Evolutionary conservation across 306 rosid species (phyloP).

Genomic region (Rosa persica): DNA sequence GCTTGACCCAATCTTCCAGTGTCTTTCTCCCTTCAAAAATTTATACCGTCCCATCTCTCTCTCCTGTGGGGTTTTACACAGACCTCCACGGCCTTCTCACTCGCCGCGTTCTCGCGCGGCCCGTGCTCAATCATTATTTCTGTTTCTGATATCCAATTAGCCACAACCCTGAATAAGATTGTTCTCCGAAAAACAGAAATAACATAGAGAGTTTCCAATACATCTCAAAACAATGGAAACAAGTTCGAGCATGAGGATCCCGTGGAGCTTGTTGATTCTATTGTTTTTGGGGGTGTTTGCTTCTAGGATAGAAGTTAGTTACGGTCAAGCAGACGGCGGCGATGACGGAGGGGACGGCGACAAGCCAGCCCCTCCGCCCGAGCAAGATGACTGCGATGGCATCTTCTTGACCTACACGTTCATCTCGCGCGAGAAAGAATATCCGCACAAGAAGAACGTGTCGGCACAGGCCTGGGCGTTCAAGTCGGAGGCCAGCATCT

Average conservation of each 20-base stretch:
- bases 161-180: neutral
- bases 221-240: neutral
- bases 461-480: slow-evolving; percentile 86
- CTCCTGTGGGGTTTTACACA: slow-evolving; percentile 32
- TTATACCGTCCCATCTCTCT: slow-evolving; percentile 29
- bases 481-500: slow-evolving; percentile 49
- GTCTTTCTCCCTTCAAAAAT: slow-evolving; percentile 26
- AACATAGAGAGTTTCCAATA: neutral
- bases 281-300: slow-evolving; percentile 20
- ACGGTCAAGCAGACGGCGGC: slow-evolving; percentile 33
- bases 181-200: neutral
- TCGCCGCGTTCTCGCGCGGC: slow-evolving; percentile 41
- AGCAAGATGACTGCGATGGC: slow-evolving; percentile 53
- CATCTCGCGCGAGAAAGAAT: slow-evolving; percentile 40
- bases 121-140: slow-evolving; percentile 6
- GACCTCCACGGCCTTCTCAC: slow-evolving; percentile 9
- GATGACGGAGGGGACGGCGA: neutral
- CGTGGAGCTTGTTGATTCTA: slow-evolving; percentile 14
- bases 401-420: slow-evolving; percentile 64
- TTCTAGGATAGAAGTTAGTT: slow-evolving; percentile 22
- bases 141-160: neutral
- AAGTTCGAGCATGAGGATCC: slow-evolving; percentile 30
- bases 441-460: slow-evolving; percentile 56
- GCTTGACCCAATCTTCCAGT: slow-evolving; percentile 39
- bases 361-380: slow-evolving; percentile 31